These are phyloP conservation scores for Rhizophagus clarus DNA, from an alignment of 192 early-diverging fungal genomes.

Conservation along the genomic window DNA sequence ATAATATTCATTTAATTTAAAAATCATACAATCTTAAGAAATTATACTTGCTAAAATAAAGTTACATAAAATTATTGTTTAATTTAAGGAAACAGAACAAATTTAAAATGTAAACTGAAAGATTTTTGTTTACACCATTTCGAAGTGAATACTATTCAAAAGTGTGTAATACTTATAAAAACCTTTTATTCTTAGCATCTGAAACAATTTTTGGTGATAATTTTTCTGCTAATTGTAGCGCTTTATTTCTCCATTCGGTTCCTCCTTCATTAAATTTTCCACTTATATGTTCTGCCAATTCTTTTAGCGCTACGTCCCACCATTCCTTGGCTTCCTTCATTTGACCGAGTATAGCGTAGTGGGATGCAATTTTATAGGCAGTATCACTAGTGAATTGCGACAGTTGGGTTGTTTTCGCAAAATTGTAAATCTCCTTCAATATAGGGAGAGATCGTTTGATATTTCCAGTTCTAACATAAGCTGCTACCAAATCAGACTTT, in stretches of 20 bases:
- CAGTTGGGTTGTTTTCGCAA: not conserved
- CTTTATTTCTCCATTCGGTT: not conserved
- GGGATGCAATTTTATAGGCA: not conserved
- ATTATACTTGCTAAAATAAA: too few species aligned
- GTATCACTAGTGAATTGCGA: not conserved
- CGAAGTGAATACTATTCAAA: too few species aligned
- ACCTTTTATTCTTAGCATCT: not conserved
- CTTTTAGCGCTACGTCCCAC: not conserved
- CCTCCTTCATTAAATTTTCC: not conserved
- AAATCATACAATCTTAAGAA: too few species aligned
- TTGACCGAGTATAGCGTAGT: not conserved
- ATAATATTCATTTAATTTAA: too few species aligned
- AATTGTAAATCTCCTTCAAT: not conserved
- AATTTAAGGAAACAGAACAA: too few species aligned
- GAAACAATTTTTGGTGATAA: not conserved
- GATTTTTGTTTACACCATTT: too few species aligned
- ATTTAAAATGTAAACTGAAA: too few species aligned
- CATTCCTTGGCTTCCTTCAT: too few species aligned
- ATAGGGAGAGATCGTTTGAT: not conserved
- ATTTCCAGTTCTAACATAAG: not conserved
- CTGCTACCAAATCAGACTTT: not conserved
- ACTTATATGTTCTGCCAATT: constrained; percentile 1
- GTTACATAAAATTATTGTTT: too few species aligned
- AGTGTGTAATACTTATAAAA: too few species aligned
- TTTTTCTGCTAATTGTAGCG: not conserved